Evolutionary conservation across 768 basidiomycete species (phyloP).

Genomic region (Leccinellum luteum): DNA sequence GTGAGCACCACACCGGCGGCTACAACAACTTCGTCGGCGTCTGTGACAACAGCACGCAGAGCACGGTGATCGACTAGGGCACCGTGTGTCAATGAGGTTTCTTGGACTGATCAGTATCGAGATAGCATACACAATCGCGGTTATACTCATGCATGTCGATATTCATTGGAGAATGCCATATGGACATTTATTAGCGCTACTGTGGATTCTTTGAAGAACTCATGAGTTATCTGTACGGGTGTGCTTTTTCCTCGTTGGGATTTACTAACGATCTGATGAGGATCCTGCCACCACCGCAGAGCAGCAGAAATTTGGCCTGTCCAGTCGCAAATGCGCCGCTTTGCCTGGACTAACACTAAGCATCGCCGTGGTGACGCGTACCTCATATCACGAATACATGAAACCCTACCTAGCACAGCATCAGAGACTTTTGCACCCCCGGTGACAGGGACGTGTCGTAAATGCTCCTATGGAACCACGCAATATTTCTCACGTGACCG

Average conservation of each 20-base stretch:
- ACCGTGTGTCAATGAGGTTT: not conserved
- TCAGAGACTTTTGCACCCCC: constrained; percentile 18
- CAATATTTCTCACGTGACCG: not conserved
- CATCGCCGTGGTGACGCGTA: constrained; percentile 2
- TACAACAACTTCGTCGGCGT: constrained; percentile 1
- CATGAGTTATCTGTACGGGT: constrained; percentile 3
- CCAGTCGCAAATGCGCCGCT: not conserved
- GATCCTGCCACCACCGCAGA: not conserved
- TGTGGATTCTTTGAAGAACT: not conserved
- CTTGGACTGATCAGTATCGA: not conserved
- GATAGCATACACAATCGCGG: not conserved
- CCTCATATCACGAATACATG: constrained; percentile 8
- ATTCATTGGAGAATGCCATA: not conserved
- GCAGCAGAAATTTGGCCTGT: not conserved
- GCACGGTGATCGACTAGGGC: constrained; percentile 1
- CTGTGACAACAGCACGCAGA: constrained; percentile 4
- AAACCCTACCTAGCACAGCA: constrained; percentile 21
- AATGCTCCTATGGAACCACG: constrained; percentile 7
- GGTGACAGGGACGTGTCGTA: constrained; percentile 20
- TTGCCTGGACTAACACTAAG: not conserved
- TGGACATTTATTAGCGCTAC: constrained; percentile 1
- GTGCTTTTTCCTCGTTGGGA: constrained; percentile 4
- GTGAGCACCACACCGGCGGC: constrained; percentile 1
- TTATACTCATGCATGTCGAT: not conserved
- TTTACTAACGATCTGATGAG: constrained; percentile 2